Conservation (phyloP, 352 stramenopile species). For the Salisapilia sapeloensis region DNA sequence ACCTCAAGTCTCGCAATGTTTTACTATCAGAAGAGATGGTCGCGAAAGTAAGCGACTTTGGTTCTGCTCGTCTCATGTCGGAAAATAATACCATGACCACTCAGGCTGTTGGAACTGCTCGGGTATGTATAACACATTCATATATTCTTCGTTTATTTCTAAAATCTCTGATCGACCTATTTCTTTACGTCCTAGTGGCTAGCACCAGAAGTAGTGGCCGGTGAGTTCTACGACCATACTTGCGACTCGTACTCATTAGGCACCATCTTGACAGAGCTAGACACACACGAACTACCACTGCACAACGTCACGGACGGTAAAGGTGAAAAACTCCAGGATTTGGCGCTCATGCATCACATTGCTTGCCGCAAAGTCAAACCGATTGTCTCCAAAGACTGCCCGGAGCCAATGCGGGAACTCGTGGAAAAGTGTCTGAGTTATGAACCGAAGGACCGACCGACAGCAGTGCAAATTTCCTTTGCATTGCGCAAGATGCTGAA, state of each 20-base stretch:
- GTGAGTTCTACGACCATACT: slow-evolving; percentile 10
- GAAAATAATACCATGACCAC: slow-evolving; percentile 32
- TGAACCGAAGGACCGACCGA: slow-evolving; percentile 16
- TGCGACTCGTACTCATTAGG: slow-evolving; percentile 27
- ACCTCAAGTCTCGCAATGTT: too few species aligned
- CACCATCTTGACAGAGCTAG: slow-evolving; percentile 34
- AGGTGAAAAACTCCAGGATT: slow-evolving; percentile 13
- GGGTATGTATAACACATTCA: too few species aligned
- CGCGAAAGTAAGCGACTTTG: slow-evolving; percentile 50
- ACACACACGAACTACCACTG: slow-evolving; percentile 34
- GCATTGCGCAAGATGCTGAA: too few species aligned
- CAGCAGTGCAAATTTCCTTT: too few species aligned
- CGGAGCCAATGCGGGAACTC: slow-evolving; percentile 20
- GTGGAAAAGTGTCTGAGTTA: slow-evolving; percentile 27
- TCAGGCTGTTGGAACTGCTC: too few species aligned
- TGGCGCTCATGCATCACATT: slow-evolving; percentile 26
- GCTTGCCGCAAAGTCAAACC: slow-evolving; percentile 29
- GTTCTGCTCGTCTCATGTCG: slow-evolving; percentile 18
- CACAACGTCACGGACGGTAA: slow-evolving; percentile 12
- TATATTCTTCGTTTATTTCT: too few species aligned
- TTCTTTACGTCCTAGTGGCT: too few species aligned
- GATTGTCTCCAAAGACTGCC: slow-evolving; percentile 19
- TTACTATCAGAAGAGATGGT: slow-evolving; percentile 14
- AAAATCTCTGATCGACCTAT: too few species aligned
- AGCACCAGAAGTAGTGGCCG: slow-evolving; percentile 26